A percentile compares a stretch with the other conserved stretches of the same genome.
Conservation (phyloP, 106 monocot genomes). For the Phalaenopsis aphrodite region DNA sequence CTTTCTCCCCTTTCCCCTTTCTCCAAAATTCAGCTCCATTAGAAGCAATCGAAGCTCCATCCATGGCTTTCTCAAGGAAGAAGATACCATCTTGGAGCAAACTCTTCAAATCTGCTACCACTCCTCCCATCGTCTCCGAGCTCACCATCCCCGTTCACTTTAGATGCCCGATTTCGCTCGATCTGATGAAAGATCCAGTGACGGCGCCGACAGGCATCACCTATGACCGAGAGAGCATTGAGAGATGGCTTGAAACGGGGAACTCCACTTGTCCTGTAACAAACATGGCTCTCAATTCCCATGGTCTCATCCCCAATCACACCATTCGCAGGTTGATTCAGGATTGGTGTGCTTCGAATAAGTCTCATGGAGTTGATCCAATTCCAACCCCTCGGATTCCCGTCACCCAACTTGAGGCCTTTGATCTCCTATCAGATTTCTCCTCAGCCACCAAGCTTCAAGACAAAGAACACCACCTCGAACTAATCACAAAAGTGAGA, state of each 20-base stretch:
- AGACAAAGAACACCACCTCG: neutral
- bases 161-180: slow-evolving; percentile 77
- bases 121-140: neutral
- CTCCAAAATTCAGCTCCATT: neutral
- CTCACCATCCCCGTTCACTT: slow-evolving; percentile 40
- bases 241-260: slow-evolving; percentile 66
- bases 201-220: slow-evolving; percentile 66
- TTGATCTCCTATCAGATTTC: slow-evolving; percentile 26
- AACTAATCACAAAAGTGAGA: slow-evolving; percentile 14
- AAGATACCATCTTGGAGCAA: neutral
- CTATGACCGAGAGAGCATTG: slow-evolving; percentile 78
- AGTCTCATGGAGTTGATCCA: slow-evolving; percentile 35
- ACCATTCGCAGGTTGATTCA: slow-evolving; percentile 45
- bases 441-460: neutral
- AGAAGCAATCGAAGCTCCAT: neutral
- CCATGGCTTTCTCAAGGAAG: slow-evolving; percentile 16
- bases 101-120: neutral
- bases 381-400: slow-evolving; percentile 52
- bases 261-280: slow-evolving; percentile 56
- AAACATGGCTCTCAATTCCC: slow-evolving; percentile 5
- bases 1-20: too few relatives aligned
- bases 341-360: slow-evolving; percentile 43
- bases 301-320: slow-evolving; percentile 49
- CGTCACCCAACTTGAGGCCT: slow-evolving; percentile 8
- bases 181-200: slow-evolving; percentile 86